These are phyloP conservation scores for Salvia hispanica DNA, from an alignment of 257 asterid species.

Conservation along the genomic window DNA sequence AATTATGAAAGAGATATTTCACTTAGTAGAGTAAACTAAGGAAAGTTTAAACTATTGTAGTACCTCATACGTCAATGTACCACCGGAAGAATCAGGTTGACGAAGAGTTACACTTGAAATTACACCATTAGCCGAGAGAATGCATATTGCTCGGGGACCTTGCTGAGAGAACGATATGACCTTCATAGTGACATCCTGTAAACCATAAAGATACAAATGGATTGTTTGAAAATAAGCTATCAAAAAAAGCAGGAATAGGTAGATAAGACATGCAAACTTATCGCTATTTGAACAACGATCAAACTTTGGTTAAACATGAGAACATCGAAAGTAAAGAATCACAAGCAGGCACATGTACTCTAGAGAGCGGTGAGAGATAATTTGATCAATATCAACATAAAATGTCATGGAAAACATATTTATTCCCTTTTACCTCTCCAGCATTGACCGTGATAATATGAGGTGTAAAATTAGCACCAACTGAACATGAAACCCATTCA, in stretches of 20 bases:
- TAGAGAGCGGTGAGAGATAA: conserved; percentile 2
- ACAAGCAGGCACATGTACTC: background rate
- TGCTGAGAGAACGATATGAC: conserved; percentile 82
- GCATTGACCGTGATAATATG: conserved; percentile 76
- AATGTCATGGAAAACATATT: conserved; percentile 14
- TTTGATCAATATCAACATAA: background rate
- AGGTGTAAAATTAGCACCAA: conserved; percentile 83
- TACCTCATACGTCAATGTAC: conserved; percentile 87
- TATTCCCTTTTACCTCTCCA: conserved; percentile 68
- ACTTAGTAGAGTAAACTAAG: background rate
- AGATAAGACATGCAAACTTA: background rate
- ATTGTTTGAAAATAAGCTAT: background rate
- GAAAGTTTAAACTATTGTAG: conserved; percentile 7
- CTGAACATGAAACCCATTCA: conserved; percentile 81
- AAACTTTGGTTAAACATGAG: background rate
- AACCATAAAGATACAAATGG: background rate
- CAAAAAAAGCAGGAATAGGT: background rate
- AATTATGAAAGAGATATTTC: background rate
- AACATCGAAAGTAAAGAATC: background rate
- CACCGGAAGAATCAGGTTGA: conserved; percentile 88
- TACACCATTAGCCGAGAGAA: conserved; percentile 79
- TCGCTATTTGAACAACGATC: background rate
- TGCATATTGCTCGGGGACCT: conserved; percentile 85
- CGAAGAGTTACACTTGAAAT: conserved; percentile 83
- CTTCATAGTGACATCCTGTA: conserved; percentile 81